Evolutionary conservation across 2,329 filamentous ascomycete genomes (phyloP), one percentile per base, ranked within the genome.

Genomic region (Colletotrichum truncatum): DNA sequence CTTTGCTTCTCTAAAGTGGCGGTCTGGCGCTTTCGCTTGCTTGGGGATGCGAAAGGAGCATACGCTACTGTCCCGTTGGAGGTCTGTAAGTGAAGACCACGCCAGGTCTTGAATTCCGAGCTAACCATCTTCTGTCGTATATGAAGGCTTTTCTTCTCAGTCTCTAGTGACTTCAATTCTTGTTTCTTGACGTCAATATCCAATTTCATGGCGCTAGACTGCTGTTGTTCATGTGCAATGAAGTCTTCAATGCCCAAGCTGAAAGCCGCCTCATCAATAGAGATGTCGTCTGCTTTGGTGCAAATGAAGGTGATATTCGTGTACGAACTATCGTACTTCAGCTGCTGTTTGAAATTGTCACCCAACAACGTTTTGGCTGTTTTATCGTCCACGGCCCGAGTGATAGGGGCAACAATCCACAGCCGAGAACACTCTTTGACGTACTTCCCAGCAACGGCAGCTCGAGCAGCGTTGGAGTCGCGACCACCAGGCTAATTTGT

Each of bases 331-430:
- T 90, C 88, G 69, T 85, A 85, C 61, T 88, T 85, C 3, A 90
- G 75, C 68, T 90, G 88, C 0, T 83, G 78, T 69, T 84, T 87
- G 76, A 89, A 89, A 0, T 81, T 80, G 16, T 86, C 79, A 0
- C 86, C 86, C 7, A 90, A 76, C 2, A 90, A 75, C 0, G 78
- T 81, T 61, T 86, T 85, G 0, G 87, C 86, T 2, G 84, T 81
- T 70, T 88, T 87, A 68, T 89, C 85, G 66, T 89, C 85, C 1
- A 90, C 85, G 1, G 85, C 85, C 11, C 88, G 78, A 36, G 79
- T 85, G 61, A 91, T 90, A 0, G 86, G 86, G 2, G 87, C 85
- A n/a, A 89, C 84, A 53, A 90, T 85, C 86, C 86, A 90, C 0
- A 90, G 72, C 3, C 84, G 81, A 2, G 83, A 84, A 67, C 87